Conservation (phyloP, 129 eudicot genomes). For the Artemisia argyi region DNA sequence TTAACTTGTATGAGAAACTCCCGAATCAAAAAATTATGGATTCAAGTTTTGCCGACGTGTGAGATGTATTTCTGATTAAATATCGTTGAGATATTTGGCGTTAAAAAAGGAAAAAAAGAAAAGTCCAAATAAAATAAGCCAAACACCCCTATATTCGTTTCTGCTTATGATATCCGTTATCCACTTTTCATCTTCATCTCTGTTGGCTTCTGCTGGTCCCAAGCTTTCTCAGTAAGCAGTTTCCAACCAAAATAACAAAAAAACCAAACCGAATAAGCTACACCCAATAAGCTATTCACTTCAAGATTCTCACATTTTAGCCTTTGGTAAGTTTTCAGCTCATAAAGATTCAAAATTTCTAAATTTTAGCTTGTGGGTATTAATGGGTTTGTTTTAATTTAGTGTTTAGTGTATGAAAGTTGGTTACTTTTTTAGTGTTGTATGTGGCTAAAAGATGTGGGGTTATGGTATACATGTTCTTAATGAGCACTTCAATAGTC, state of each 20-base stretch:
- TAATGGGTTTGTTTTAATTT: constrained; percentile 28
- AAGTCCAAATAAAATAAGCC: no score
- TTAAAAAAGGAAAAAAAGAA: no score
- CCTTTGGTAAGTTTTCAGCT: constrained; percentile 10
- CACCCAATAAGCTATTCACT: no score
- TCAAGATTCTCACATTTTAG: no score
- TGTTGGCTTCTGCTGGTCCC: constrained; percentile 19
- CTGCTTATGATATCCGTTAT: constrained; percentile 2
- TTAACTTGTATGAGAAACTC: no score
- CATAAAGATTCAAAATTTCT: constrained; percentile 10
- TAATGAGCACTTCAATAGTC: constrained; percentile 88
- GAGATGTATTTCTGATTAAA: no score
- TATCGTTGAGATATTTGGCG: no score
- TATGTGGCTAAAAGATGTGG: constrained; percentile 79
- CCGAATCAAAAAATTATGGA: no score
- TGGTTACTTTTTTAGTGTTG: constrained; percentile 25
- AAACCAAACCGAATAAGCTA: no score
- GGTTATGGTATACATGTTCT: constrained; percentile 55
- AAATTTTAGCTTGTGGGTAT: constrained; percentile 25
- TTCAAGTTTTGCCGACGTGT: no score
- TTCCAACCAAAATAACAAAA: not conserved
- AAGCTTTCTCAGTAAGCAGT: not conserved
- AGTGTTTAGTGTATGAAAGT: constrained; percentile 15
- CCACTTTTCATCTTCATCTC: constrained; percentile 14
- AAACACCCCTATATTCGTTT: no score